Evolutionary conservation across 139 green algal genomes (phyloP).

Genomic region (Chlamydomonas sp.): DNA sequence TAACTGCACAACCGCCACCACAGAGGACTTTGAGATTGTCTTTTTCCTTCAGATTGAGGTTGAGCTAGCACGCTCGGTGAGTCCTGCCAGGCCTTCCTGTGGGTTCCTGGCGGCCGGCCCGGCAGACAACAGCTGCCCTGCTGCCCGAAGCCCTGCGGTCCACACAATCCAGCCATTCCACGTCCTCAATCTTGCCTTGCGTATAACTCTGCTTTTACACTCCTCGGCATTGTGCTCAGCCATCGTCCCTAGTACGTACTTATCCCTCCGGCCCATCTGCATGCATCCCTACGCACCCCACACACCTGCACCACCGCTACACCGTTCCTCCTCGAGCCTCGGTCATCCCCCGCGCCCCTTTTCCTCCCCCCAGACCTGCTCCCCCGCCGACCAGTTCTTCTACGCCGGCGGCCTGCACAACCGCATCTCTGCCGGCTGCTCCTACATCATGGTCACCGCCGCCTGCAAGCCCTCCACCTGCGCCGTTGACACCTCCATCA

Average conservation of each 20-base stretch:
- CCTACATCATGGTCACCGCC: conserved; percentile 21
- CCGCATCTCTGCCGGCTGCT: neutral
- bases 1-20: conserved; percentile 17
- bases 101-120: too few species aligned
- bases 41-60: conserved; percentile 17
- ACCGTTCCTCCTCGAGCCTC: neutral
- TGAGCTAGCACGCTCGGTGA: neutral
- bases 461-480: conserved; percentile 11
- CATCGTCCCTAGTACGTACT: too few species aligned
- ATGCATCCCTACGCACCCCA: too few species aligned
- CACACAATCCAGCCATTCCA: too few species aligned
- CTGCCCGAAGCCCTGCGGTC: too few species aligned
- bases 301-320: too few species aligned
- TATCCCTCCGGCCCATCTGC: too few species aligned
- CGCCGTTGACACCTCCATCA: neutral
- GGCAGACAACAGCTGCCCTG: too few species aligned
- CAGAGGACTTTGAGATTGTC: conserved; percentile 3
- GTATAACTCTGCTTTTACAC: too few species aligned
- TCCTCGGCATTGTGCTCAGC: too few species aligned
- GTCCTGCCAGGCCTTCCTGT: neutral
- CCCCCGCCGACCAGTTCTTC: neutral
- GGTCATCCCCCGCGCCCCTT: neutral
- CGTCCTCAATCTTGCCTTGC: too few species aligned
- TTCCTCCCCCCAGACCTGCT: conserved; percentile 2
- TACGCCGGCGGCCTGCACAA: neutral